Conservation (phyloP, 805 yeast species). For the Pichia ethanolica region DNA sequence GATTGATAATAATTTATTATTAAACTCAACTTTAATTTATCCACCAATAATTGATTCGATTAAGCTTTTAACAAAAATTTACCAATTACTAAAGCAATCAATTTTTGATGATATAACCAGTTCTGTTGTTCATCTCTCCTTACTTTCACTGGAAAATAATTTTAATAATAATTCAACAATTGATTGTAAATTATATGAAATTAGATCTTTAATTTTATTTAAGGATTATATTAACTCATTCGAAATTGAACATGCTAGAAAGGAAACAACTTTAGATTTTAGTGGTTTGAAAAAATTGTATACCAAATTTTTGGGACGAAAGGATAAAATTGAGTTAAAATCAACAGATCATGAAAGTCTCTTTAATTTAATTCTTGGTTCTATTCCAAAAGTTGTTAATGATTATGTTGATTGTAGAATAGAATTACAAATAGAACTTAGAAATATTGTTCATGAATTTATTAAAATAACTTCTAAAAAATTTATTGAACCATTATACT, state of each 20-base stretch:
- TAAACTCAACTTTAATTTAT: conserved; percentile 30
- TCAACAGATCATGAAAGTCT: conserved; percentile 13
- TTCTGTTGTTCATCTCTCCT: conserved; percentile 72
- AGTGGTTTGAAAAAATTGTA: conserved; percentile 56
- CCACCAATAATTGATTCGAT: conserved; percentile 68
- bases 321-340: conserved; percentile 2
- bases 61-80: conserved; percentile 64
- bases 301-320: conserved; percentile 16
- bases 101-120: conserved; percentile 89
- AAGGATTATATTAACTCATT: conserved; percentile 63
- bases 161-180: conserved; percentile 41
- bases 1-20: not conserved
- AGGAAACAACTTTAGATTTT: conserved; percentile 73
- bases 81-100: conserved; percentile 66
- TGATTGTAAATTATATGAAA: conserved; percentile 59
- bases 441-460: conserved; percentile 61
- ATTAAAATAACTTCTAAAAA: conserved; percentile 48
- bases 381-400: conserved; percentile 73
- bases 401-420: conserved; percentile 70
- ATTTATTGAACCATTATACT: conserved; percentile 28
- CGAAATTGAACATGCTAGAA: conserved; percentile 69
- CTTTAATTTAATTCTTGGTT: conserved; percentile 33
- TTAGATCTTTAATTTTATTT: conserved; percentile 65
- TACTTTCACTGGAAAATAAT: conserved; percentile 52
- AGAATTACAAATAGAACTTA: conserved; percentile 68